Conservation (phyloP, 768 basidiomycete genomes). For the Serpula lacrymans region DNA sequence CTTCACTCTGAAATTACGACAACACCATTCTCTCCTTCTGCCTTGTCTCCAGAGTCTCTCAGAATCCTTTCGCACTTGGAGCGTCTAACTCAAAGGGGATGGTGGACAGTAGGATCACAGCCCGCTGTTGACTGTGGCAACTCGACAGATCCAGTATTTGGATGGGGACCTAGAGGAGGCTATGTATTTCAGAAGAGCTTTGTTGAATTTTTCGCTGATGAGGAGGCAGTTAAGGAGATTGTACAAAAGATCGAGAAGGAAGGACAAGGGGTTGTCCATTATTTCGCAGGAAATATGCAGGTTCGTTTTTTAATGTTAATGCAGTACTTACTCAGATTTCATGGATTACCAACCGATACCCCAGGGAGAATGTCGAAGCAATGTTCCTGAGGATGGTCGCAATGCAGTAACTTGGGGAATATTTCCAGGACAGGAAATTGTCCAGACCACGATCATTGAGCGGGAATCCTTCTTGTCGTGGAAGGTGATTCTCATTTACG, state of each 20-base stretch:
- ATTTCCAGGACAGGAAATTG: conserved; percentile 94
- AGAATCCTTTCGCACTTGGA: conserved; percentile 78
- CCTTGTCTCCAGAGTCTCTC: conserved; percentile 78
- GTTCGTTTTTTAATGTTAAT: conserved; percentile 37
- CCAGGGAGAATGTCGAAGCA: conserved; percentile 77
- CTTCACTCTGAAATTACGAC: conserved; percentile 68
- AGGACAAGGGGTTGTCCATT: conserved; percentile 71
- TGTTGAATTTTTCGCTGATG: conserved; percentile 90
- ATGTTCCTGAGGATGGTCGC: conserved; percentile 71
- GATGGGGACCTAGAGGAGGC: conserved; percentile 91
- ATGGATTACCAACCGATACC: background rate
- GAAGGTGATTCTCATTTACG: conserved; percentile 64
- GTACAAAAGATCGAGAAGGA: conserved; percentile 51
- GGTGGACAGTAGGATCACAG: conserved; percentile 98
- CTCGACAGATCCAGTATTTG: conserved; percentile 76
- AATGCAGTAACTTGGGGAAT: conserved; percentile 99
- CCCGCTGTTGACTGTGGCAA: conserved; percentile 82
- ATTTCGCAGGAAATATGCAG: conserved; percentile 77
- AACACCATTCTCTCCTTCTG: conserved; percentile 85
- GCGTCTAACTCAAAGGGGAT: conserved; percentile 68
- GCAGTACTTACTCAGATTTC: background rate
- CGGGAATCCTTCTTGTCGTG: conserved; percentile 91
- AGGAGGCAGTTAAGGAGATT: conserved; percentile 54
- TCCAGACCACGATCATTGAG: conserved; percentile 96
- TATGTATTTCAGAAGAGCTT: conserved; percentile 98